Evolutionary conservation across 345 rosid genomes (phyloP).

Genomic region (Euphorbia pulcherrima): DNA sequence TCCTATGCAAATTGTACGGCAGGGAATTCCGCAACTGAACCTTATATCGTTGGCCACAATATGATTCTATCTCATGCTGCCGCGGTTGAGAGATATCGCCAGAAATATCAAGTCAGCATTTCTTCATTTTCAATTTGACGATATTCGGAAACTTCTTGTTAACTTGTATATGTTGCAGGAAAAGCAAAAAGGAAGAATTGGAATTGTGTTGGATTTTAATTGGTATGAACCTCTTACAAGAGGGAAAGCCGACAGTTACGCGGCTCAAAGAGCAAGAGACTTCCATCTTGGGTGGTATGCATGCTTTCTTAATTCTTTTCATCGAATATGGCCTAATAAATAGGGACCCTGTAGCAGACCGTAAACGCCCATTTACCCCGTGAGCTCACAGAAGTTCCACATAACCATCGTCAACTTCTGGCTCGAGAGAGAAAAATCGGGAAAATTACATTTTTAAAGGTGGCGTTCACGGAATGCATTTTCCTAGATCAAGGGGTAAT

Average conservation of each 20-base stretch:
- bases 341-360: too few relatives aligned
- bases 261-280: slow-evolving; percentile 95
- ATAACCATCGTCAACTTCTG: too few relatives aligned
- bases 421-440: too few relatives aligned
- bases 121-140: neutral
- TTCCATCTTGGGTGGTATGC: slow-evolving; percentile 92
- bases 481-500: too few relatives aligned
- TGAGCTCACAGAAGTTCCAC: too few relatives aligned
- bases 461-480: too few relatives aligned
- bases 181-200: slow-evolving; percentile 82
- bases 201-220: slow-evolving; percentile 80
- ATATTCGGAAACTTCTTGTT: neutral
- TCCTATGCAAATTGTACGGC: slow-evolving; percentile 74
- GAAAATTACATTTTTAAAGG: too few relatives aligned
- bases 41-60: slow-evolving; percentile 81
- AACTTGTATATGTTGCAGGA: slow-evolving; percentile 32
- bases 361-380: too few relatives aligned
- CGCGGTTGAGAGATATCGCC: slow-evolving; percentile 77
- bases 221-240: slow-evolving; percentile 96
- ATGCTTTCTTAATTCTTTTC: neutral
- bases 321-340: too few relatives aligned
- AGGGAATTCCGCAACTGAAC: slow-evolving; percentile 85
- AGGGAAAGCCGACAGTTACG: slow-evolving; percentile 73
- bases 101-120: slow-evolving; percentile 53
- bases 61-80: slow-evolving; percentile 77